Evolutionary conservation across 768 basidiomycete genomes (phyloP).

Genomic region (Strobilomyces echinocephalus): DNA sequence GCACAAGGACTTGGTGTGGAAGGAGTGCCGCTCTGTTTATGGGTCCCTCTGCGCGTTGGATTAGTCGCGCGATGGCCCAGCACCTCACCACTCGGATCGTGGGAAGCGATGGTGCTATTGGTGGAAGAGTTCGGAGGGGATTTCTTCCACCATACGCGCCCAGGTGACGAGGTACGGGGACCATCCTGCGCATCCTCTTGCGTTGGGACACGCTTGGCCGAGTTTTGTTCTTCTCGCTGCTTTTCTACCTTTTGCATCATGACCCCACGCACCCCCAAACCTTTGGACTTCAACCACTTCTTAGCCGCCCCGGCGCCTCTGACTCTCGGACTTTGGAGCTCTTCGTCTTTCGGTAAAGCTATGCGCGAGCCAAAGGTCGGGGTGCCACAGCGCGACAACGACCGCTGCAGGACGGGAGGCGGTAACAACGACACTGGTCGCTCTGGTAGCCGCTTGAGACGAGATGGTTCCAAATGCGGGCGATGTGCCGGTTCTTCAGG

Average conservation of each 20-base stretch:
- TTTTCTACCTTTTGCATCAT: conserved; percentile 22
- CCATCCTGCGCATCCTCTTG: conserved; percentile 5
- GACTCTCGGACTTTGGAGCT: conserved; percentile 13
- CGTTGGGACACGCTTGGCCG: neutral
- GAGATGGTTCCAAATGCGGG: neutral
- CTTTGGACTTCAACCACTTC: conserved; percentile 29
- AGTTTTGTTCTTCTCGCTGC: conserved; percentile 14
- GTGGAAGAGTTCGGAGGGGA: conserved; percentile 11
- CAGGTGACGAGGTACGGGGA: conserved; percentile 12
- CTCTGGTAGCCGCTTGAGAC: conserved; percentile 5
- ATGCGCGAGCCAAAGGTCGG: conserved; percentile 57
- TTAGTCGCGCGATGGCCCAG: neutral
- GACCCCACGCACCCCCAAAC: conserved; percentile 24
- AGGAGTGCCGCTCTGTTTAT: conserved; percentile 9
- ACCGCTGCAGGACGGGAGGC: conserved; percentile 36
- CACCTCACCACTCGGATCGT: conserved; percentile 8
- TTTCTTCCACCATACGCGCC: conserved; percentile 31
- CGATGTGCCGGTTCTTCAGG: conserved; percentile 3
- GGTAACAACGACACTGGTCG: conserved; percentile 13
- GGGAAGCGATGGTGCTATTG: conserved; percentile 7
- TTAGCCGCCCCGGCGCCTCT: conserved; percentile 16
- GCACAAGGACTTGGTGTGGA: conserved; percentile 20
- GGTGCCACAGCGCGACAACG: conserved; percentile 52
- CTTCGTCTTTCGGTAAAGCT: conserved; percentile 24
- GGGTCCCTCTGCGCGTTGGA: conserved; percentile 10